Base-by-base conservation (phyloP, 257 asterid species). In the Ajuga chamaepitys region DNA sequence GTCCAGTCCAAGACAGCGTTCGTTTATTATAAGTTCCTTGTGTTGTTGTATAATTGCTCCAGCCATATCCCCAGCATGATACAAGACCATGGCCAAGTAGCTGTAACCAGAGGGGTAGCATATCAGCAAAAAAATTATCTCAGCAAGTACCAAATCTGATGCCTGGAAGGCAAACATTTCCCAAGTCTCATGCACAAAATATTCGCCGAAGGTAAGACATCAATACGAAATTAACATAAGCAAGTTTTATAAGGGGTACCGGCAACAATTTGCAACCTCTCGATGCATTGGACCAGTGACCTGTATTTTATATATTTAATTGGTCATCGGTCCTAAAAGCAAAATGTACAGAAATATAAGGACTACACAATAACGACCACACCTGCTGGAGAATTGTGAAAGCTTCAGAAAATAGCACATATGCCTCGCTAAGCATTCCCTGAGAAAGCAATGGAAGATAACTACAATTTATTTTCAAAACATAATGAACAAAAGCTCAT, bases 261-360 rank as follows among this genome's bases (percentile, higher is more conserved):
- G 95, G 79, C 99, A 94, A 79, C 99, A 94, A 71, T 86, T 90
- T 62, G 99, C 97, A 64, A 90, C 99, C 80, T 94, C 99, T 78
- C 95, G 85, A 77, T 90, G 99, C 95, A 94, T 86, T 40, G 99
- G 97, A 85, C 99, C 98, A 60, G 99, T 94, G 69, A 90, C 99
- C 96, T 94, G 86, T 82, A 81, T 50, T 28, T 69, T 32, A 11
- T 11, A 47, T 28, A 18, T 58, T 22, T 42, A 45, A 28, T 58
- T 46, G 41, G 67, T 51, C 40, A 66, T 44, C 10, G 22, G 2
- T 38, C 26, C 37, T 5, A 55, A 8, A 42, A 14, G 38, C 45
- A 62, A 42, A 20, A 7, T 25, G 62, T 0, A 51, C 20, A 17
- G 47, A 60, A 62, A 71, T 48, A 50, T 22, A 56, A 52, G 22